These are phyloP conservation scores for Myriosclerotinia curreyana DNA, from an alignment of 2,329 filamentous ascomycete genomes.

Conservation along the genomic window DNA sequence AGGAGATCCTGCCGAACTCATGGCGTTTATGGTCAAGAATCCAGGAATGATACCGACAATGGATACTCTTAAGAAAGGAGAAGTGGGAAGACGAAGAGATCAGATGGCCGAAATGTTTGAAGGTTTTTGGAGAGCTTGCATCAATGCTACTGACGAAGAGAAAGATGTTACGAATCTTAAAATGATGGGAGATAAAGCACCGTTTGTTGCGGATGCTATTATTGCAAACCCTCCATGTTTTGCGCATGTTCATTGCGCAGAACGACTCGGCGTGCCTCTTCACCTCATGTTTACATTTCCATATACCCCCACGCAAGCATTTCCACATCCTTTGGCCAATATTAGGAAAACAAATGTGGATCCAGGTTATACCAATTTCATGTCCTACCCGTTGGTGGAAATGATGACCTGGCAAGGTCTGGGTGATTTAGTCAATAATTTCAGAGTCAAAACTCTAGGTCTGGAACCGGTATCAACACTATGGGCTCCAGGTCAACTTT, in stretches of 20 bases:
- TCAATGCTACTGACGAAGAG: slow-evolving; percentile 69
- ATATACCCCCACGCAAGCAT: slow-evolving; percentile 70
- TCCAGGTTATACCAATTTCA: slow-evolving; percentile 72
- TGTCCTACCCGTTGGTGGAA: slow-evolving; percentile 76
- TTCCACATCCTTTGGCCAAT: slow-evolving; percentile 70
- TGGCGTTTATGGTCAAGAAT: slow-evolving; percentile 85
- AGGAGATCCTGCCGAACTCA: slow-evolving; percentile 74
- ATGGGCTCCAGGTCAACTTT: slow-evolving; percentile 72
- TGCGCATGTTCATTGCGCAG: slow-evolving; percentile 75
- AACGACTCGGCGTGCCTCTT: slow-evolving; percentile 71
- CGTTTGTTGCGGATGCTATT: slow-evolving; percentile 73
- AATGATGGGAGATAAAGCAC: slow-evolving; percentile 60
- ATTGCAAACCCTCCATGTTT: slow-evolving; percentile 81
- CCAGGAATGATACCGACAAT: slow-evolving; percentile 73
- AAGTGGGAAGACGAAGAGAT: slow-evolving; percentile 63
- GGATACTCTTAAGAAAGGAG: slow-evolving; percentile 68
- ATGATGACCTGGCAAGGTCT: slow-evolving; percentile 92
- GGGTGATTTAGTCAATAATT: slow-evolving; percentile 73
- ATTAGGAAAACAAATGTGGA: slow-evolving; percentile 72
- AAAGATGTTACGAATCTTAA: slow-evolving; percentile 58
- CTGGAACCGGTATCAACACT: slow-evolving; percentile 72
- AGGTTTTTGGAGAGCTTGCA: slow-evolving; percentile 77
- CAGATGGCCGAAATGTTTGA: slow-evolving; percentile 81
- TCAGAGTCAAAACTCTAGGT: slow-evolving; percentile 64
- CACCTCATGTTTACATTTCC: slow-evolving; percentile 90